A percentile compares a stretch with the other conserved stretches of the same genome.
Conservation (phyloP, 257 asterid species). For the Solanum boliviense region DNA sequence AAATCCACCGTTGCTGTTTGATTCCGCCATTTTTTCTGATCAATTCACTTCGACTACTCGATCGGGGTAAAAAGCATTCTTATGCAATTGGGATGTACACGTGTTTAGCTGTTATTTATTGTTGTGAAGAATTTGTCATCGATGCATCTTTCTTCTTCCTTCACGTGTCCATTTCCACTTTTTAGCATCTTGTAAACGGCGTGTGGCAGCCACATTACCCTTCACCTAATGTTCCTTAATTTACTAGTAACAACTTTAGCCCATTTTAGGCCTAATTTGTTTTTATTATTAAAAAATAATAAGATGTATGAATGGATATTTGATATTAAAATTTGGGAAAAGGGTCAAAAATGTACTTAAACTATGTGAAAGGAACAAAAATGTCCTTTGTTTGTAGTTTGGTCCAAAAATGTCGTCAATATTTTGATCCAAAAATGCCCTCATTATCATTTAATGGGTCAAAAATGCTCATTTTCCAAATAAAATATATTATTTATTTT, state of each 20-base stretch:
- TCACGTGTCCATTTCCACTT: background rate
- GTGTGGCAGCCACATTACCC: background rate
- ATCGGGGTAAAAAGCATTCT: background rate
- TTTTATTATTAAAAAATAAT: background rate
- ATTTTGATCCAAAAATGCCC: no score
- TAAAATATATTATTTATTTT: no score
- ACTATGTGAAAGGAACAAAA: no score
- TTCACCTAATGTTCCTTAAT: background rate
- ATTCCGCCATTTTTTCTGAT: constrained; percentile 21
- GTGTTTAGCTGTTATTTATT: background rate
- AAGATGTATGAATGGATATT: background rate
- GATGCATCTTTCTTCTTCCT: background rate
- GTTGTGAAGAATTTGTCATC: background rate
- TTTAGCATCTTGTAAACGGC: background rate
- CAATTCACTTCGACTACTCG: background rate
- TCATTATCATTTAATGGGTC: no score
- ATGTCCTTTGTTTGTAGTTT: no score
- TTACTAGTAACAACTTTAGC: background rate
- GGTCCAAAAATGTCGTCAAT: no score
- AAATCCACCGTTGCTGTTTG: background rate
- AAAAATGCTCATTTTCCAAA: no score
- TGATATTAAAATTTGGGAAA: no score
- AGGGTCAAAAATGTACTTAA: no score
- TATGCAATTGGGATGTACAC: background rate
- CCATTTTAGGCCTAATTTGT: background rate